Percentiles rank a stretch among this genome's conserved stretches.
Conservation (phyloP, 2,329 filamentous ascomycete species). For the Trichoderma hamatum region DNA sequence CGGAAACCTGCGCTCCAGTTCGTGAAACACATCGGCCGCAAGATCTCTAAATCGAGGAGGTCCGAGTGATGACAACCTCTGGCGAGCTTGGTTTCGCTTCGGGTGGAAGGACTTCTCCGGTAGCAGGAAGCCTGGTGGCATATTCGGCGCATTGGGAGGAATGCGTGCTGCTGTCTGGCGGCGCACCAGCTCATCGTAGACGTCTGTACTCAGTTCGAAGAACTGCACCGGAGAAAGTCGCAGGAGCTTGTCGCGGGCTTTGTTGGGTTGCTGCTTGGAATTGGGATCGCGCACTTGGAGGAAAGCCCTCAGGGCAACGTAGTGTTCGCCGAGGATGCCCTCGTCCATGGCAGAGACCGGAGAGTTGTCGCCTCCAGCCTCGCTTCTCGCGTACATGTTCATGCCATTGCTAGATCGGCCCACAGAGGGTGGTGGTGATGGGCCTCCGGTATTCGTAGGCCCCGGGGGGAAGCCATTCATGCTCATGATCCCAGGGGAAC, state of each 20-base stretch:
- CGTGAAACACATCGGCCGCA: conserved; percentile 93
- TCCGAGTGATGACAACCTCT: conserved; percentile 89
- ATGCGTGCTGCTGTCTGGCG: conserved; percentile 70
- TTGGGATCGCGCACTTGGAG: conserved; percentile 77
- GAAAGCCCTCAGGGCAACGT: conserved; percentile 75
- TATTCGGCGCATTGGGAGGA: conserved; percentile 55
- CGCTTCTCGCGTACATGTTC: conserved; percentile 66
- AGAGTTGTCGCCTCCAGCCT: conserved; percentile 64
- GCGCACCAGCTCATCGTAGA: conserved; percentile 91
- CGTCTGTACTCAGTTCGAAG: conserved; percentile 95
- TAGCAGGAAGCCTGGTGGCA: conserved; percentile 72
- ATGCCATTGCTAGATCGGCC: conserved; percentile 83
- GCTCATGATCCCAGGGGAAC: conserved; percentile 57
- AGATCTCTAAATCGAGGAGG: conserved; percentile 86
- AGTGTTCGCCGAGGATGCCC: conserved; percentile 74
- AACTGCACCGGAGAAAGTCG: conserved; percentile 91
- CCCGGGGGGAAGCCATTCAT: conserved; percentile 64
- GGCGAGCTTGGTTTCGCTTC: conserved; percentile 95
- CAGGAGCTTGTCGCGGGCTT: conserved; percentile 91
- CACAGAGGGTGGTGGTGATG: conserved; percentile 87
- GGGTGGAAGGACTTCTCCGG: conserved; percentile 92
- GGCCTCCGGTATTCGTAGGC: conserved; percentile 61
- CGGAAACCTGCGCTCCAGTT: conserved; percentile 88
- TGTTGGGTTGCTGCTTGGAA: conserved; percentile 74
- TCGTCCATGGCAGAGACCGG: conserved; percentile 53